These are phyloP conservation scores for Rhododendron williamsianum DNA, from an alignment of 148 eudicot species.

Conservation along the genomic window DNA sequence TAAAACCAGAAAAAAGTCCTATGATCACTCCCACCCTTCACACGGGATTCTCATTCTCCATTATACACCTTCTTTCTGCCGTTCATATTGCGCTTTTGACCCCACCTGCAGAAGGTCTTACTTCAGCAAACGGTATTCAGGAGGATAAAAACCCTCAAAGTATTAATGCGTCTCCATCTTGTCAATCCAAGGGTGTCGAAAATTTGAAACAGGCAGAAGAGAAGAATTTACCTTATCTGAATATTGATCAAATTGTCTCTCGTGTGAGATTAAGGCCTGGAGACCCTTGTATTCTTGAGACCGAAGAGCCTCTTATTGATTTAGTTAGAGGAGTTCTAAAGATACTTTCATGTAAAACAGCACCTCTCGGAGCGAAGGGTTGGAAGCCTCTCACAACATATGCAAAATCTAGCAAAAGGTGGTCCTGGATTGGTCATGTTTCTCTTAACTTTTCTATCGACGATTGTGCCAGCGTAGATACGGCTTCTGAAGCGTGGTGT, in stretches of 20 bases:
- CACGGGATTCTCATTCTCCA: conserved; percentile 66
- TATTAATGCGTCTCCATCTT: conserved; percentile 24
- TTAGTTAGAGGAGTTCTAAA: conserved; percentile 70
- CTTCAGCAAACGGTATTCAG: conserved; percentile 15
- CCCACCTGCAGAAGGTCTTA: conserved; percentile 32
- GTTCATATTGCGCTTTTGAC: conserved; percentile 65
- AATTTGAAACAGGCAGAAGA: conserved; percentile 23
- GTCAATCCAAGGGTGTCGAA: conserved; percentile 25
- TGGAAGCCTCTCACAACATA: conserved; percentile 72
- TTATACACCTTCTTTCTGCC: conserved; percentile 77
- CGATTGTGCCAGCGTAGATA: conserved; percentile 40
- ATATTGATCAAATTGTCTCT: conserved; percentile 59
- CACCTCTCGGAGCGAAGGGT: conserved; percentile 76
- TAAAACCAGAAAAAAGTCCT: conserved; percentile 13
- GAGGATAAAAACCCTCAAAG: conserved; percentile 16
- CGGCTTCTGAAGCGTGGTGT: conserved; percentile 72
- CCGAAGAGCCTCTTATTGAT: conserved; percentile 77
- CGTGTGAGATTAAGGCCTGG: conserved; percentile 72
- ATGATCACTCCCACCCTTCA: conserved; percentile 57
- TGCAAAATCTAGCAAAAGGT: conserved; percentile 52
- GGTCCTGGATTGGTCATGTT: conserved; percentile 73
- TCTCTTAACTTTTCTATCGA: conserved; percentile 29
- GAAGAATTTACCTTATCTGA: conserved; percentile 37
- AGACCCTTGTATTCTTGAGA: conserved; percentile 73
- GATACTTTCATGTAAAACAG: conserved; percentile 63